Conservation (phyloP, 2,329 filamentous ascomycete species). For the Plectosphaerella sp. region DNA sequence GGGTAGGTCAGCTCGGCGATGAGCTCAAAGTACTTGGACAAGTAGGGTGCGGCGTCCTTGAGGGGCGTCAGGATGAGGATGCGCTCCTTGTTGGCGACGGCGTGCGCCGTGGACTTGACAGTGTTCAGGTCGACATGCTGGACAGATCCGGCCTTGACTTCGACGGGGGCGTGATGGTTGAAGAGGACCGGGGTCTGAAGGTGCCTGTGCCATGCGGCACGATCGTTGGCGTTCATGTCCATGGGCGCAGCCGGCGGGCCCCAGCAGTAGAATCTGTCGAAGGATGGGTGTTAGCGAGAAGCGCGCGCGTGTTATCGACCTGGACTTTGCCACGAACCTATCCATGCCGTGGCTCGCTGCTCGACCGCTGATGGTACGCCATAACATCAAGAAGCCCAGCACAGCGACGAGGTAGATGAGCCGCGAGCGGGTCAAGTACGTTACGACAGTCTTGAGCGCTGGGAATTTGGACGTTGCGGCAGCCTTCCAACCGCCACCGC, state of each 20-base stretch:
- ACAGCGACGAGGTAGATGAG: slow-evolving; percentile 68
- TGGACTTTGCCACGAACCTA: slow-evolving; percentile 54
- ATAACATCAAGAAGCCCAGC: slow-evolving; percentile 74
- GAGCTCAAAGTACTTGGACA: slow-evolving; percentile 91
- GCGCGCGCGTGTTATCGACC: background rate
- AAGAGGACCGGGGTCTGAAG: slow-evolving; percentile 90
- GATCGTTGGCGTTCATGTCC: slow-evolving; percentile 90
- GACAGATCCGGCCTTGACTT: slow-evolving; percentile 78
- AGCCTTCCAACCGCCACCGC: slow-evolving; percentile 88
- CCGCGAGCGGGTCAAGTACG: slow-evolving; percentile 68
- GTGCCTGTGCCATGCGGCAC: slow-evolving; percentile 83
- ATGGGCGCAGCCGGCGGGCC: slow-evolving; percentile 93
- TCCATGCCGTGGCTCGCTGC: slow-evolving; percentile 78
- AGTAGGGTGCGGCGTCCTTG: slow-evolving; percentile 77
- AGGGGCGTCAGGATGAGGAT: slow-evolving; percentile 90
- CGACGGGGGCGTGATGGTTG: slow-evolving; percentile 87
- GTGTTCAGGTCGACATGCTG: slow-evolving; percentile 78
- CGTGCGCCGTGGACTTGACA: slow-evolving; percentile 75
- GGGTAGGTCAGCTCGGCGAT: slow-evolving; percentile 87
- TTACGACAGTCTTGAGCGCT: background rate
- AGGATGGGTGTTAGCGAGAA: background rate
- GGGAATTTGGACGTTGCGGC: background rate
- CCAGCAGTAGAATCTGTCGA: slow-evolving; percentile 87
- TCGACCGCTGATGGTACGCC: slow-evolving; percentile 70
- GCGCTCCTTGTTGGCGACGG: slow-evolving; percentile 75